phyloP scores from a whole-genome alignment of 495 filamentous ascomycete species.

The Xylaria scruposa region DNA sequence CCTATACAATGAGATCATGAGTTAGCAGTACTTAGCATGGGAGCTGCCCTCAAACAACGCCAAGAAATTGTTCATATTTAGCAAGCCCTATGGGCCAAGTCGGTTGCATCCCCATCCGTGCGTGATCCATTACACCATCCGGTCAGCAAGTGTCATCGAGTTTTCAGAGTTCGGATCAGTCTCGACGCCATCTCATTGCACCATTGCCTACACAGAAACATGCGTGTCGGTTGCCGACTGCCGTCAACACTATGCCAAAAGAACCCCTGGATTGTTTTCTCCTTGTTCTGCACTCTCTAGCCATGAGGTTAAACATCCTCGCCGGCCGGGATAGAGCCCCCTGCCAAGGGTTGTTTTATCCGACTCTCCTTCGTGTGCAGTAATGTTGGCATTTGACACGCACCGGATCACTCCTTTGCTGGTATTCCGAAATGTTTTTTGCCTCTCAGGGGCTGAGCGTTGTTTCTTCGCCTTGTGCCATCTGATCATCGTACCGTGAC shows the following conservation, averaged over 20 bases:
- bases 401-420: slow-evolving; percentile 50
- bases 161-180: slow-evolving; percentile 27
- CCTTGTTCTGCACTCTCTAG: slow-evolving; percentile 34
- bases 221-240: not conserved
- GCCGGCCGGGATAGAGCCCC: slow-evolving; percentile 28
- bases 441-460: slow-evolving; percentile 48
- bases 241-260: not conserved
- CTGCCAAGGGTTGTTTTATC: slow-evolving; percentile 50
- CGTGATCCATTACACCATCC: slow-evolving; percentile 37
- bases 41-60: slow-evolving; percentile 1
- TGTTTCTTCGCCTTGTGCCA: slow-evolving; percentile 46
- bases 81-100: slow-evolving; percentile 21
- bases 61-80: slow-evolving; percentile 15
- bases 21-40: slow-evolving; percentile 18
- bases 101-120: slow-evolving; percentile 49
- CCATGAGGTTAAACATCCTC: slow-evolving; percentile 34
- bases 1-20: slow-evolving; percentile 20
- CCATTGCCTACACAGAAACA: too few relatives aligned
- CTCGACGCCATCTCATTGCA: slow-evolving; percentile 16
- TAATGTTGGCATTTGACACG: slow-evolving; percentile 52
- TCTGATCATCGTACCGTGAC: slow-evolving; percentile 37
- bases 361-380: slow-evolving; percentile 37
- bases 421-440: slow-evolving; percentile 49
- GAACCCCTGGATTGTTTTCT: slow-evolving; percentile 24
- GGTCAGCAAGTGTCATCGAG: not conserved